Base-by-base conservation (phyloP, 768 basidiomycete genomes). In the Suillus bovinus region DNA sequence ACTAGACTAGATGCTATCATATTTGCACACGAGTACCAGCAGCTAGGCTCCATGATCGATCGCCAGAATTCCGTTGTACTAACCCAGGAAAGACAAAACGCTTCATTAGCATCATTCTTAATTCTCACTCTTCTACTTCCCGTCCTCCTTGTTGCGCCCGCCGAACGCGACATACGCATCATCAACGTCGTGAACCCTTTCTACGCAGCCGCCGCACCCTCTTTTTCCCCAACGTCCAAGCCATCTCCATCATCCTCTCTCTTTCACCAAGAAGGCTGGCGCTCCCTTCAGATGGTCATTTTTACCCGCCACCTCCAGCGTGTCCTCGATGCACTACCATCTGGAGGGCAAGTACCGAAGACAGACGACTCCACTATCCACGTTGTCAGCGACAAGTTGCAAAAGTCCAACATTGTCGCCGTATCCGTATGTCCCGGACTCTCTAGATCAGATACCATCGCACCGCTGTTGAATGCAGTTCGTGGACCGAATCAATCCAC, bases 111-210 rank as follows among this genome's bases (percentile, higher is more conserved):
- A 24, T 89, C 89, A 2, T 96, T 94, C 76, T 77, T 94, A 61
- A 81, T 95, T 7, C 80, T 84, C 8, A 95, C 93, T 2, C 79
- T 92, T 7, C 81, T 97, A 0, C 82, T 96, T 0, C 94, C 94
- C 3, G 80, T 84, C 33, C 77, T 96, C 5, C 85, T 97, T 17
- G 86, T 90, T 29, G 89, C 91, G 0, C 94, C 94, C 0, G 80
- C 83, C n/a, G 94, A 95, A 71, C 83, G 94, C 39, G 92, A 95
- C 65, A 93, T 97, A 46, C 89, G 96, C n/a, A 84, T 98, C 65
- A 79, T 98, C 71, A 88, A 87, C 61, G 80, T 94, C 44, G 83
- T 96, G 70, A 94, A 94, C 62, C 94, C 94, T 3, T 93, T 93
- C 67, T 97, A 96, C 68, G 88, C 93, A 2, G 93, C 95, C 1